phyloP scores from a whole-genome alignment of 805 yeast genomes.

The Blastobotrys terrestris region DNA sequence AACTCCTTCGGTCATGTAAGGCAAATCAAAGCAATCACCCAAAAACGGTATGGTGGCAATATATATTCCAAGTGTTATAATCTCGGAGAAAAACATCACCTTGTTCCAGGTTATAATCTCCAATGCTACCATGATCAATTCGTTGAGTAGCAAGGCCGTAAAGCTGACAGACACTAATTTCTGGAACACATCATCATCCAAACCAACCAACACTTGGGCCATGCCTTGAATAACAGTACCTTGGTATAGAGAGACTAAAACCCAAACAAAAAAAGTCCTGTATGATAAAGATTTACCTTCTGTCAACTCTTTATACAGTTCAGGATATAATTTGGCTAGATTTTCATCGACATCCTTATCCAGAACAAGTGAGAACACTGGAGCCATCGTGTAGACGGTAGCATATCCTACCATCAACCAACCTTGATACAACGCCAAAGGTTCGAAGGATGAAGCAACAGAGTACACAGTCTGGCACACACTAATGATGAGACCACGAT shows the following conservation, averaged over 20 bases:
- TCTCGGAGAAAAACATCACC: constrained; percentile 65
- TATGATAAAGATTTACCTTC: constrained; percentile 82
- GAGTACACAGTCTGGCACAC: constrained; percentile 94
- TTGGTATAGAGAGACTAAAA: constrained; percentile 80
- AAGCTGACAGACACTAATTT: constrained; percentile 84
- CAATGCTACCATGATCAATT: constrained; percentile 86
- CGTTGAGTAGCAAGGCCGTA: constrained; percentile 73
- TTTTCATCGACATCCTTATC: constrained; percentile 89
- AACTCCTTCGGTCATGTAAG: constrained; percentile 46
- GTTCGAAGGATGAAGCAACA: constrained; percentile 80
- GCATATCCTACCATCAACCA: constrained; percentile 99
- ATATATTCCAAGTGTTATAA: constrained; percentile 62
- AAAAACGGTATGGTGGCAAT: constrained; percentile 77
- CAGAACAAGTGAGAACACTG: constrained; percentile 86
- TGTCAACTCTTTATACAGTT: constrained; percentile 85
- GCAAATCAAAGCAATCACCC: constrained; percentile 76
- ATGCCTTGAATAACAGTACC: constrained; percentile 80
- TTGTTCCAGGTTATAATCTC: constrained; percentile 90
- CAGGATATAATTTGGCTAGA: constrained; percentile 87
- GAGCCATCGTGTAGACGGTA: constrained; percentile 95
- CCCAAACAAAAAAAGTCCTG: constrained; percentile 88
- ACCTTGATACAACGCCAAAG: constrained; percentile 90
- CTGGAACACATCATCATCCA: constrained; percentile 47
- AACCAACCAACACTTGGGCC: constrained; percentile 69
- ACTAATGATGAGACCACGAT: constrained; percentile 88